phyloP scores from a whole-genome alignment of 495 filamentous ascomycete species.

The Viridothelium virens region DNA sequence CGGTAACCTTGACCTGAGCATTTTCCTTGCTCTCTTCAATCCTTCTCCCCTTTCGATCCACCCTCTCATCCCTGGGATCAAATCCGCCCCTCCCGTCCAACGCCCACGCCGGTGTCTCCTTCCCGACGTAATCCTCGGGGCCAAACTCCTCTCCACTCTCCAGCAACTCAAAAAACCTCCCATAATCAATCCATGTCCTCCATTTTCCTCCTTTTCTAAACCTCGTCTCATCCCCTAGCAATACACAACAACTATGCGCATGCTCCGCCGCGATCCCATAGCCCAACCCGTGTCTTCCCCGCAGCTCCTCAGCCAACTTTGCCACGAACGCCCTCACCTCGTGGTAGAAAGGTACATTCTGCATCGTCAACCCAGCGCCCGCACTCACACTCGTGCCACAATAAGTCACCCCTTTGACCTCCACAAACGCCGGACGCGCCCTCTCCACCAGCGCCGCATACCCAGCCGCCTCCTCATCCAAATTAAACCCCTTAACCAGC shows the following conservation, averaged over 20 bases:
- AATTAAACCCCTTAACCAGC: slow-evolving; percentile 92
- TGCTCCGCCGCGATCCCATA: slow-evolving; percentile 95
- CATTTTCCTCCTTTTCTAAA: slow-evolving; percentile 68
- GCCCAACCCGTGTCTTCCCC: slow-evolving; percentile 55
- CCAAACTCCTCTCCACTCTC: slow-evolving; percentile 62
- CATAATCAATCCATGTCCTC: slow-evolving; percentile 88
- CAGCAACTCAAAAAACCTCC: slow-evolving; percentile 75
- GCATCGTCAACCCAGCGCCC: slow-evolving; percentile 81
- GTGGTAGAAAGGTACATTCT: slow-evolving; percentile 90
- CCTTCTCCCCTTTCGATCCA: slow-evolving; percentile 64
- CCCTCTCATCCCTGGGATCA: slow-evolving; percentile 79
- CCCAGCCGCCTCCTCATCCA: slow-evolving; percentile 83
- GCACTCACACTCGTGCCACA: slow-evolving; percentile 79
- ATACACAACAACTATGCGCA: slow-evolving; percentile 83
- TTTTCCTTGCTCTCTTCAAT: slow-evolving; percentile 25
- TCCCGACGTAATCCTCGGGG: slow-evolving; percentile 84
- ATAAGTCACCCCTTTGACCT: slow-evolving; percentile 95
- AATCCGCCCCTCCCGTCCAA: slow-evolving; percentile 92
- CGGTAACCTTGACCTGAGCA: slow-evolving; percentile 6
- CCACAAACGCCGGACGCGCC: slow-evolving; percentile 81
- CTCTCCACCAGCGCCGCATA: slow-evolving; percentile 83
- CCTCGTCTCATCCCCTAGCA: slow-evolving; percentile 64
- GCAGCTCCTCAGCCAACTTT: slow-evolving; percentile 58
- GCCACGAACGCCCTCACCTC: slow-evolving; percentile 76
- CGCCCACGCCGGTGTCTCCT: slow-evolving; percentile 83